Evolutionary conservation across 192 early-diverging fungal genomes (phyloP), one percentile per base, ranked within the genome.

Genomic region (Mortierella claussenii): DNA sequence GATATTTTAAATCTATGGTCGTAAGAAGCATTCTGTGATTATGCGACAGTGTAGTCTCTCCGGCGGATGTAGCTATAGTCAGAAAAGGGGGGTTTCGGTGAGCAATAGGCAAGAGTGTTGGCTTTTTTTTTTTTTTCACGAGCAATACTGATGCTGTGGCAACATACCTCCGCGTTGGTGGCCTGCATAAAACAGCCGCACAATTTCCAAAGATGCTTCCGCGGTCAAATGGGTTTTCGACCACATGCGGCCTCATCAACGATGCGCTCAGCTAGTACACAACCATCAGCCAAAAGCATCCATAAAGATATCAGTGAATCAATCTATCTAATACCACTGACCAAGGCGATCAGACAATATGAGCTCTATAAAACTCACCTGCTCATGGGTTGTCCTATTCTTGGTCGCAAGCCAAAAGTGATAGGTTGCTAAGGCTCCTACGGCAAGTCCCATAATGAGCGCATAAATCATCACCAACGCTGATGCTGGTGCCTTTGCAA

Each of bases 341-440:
- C n/a, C n/a, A n/a, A n/a, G n/a, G n/a, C n/a, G n/a, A n/a, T n/a
- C n/a, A n/a, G n/a, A n/a, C n/a, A n/a, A n/a, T n/a, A n/a, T n/a
- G n/a, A n/a, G n/a, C n/a, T n/a, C n/a, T n/a, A n/a, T n/a, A n/a
- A n/a, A n/a, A n/a, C n/a, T n/a, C 43, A 94, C 81, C 56, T 95
- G 88, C 79, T 98, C 96, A 71, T 97, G 94, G 0, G 96, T 98
- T 10, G 95, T 96, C n/a, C 94, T 65, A 60, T 92, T 93, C 23
- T 83, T 80, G 27, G 82, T 81, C 17, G 88, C 84, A 26, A 98
- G 78, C 65, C 87, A 87, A 36, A 84, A 88, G 62, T 96, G 96
- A 76, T 94, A 96, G 0, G 66, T 64, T 9, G 92, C 85, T 75
- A 98, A 80, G 10, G 92, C 88, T 28, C 90, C 84, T 0, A 98